Base-by-base conservation (phyloP, 495 filamentous ascomycete species). In the Trichoderma orchidacearum region DNA sequence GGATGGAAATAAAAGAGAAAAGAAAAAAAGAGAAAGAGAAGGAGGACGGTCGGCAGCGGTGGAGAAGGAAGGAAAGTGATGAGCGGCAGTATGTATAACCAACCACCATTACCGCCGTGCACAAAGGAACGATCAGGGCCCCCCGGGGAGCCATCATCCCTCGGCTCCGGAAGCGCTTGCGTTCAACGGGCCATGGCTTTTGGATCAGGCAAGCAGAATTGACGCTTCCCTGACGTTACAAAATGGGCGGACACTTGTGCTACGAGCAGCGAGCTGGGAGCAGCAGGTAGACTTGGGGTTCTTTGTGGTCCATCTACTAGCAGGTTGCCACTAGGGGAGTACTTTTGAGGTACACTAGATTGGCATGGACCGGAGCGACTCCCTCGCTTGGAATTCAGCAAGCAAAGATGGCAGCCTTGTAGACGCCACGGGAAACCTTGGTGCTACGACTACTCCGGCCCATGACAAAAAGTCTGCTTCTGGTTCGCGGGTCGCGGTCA, bases 1-100 rank as follows among this genome's bases (percentile, higher is more conserved):
- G n/a, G n/a, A n/a, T n/a, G n/a, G 21, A 53, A 31, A 57, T 18
- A 48, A 28, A 31, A 54, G 57, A 55, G 23, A 56, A 53, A 32
- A 54, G 48, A 1, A 21, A 23, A 27, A 48, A 27, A 23, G 8
- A 48, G n/a, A 17, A 23, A 23, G 18, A 48, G 15, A 15, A 25
- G 27, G 15, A 13, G 8, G 41, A 48, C 23, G 41, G 27, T 23
- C 8, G 36, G 36, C 21, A 23, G 17, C 38, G 23, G 41, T 48
- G 41, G 41, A 48, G 41, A 35, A 13, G n/a, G 32, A 48, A 48
- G 41, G 41, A 11, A 48, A 48, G 15, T 2, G 41, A 7, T 25
- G 18, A 12, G 21, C 41, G 34, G 34, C 17, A n/a, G 34, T n/a
- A 36, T 15, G 17, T 3, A 36, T n/a, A 15, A 36, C 12, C 17